phyloP scores from a whole-genome alignment of 169 alveolate species.

The Plasmodium gonderi region DNA sequence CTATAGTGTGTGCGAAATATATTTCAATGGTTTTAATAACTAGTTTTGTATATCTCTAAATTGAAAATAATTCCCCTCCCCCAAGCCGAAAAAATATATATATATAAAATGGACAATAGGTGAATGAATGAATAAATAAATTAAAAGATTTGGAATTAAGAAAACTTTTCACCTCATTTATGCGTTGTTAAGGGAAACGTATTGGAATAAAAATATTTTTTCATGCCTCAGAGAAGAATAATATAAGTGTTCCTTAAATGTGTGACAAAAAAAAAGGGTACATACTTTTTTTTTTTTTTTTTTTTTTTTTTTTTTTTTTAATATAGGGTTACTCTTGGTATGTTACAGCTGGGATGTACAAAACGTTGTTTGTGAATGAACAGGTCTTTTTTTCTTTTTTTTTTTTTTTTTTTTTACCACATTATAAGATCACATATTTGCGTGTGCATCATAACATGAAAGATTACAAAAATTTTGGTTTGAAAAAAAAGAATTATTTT shows the following conservation, averaged over 20 bases:
- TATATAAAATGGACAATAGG: background rate
- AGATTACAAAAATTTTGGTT: background rate
- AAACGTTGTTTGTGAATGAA: too few relatives aligned
- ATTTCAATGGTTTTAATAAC: conserved; percentile 32
- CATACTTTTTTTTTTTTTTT: background rate
- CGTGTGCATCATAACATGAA: background rate
- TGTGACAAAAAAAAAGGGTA: background rate
- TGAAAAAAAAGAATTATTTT: background rate
- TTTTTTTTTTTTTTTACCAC: background rate
- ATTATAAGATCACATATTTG: background rate
- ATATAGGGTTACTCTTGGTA: too few relatives aligned
- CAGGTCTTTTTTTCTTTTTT: background rate
- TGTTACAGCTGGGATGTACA: too few relatives aligned
- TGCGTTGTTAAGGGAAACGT: too few relatives aligned
- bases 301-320: background rate
- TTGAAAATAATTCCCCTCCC: too few relatives aligned
- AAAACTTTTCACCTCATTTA: too few relatives aligned
- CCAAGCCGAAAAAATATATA: background rate
- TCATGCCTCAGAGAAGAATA: background rate
- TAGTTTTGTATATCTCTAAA: background rate
- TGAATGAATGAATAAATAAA: background rate
- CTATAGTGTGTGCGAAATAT: background rate
- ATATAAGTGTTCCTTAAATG: background rate
- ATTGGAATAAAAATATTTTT: background rate
- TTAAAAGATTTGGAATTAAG: background rate